phyloP scores from a whole-genome alignment of 176 grass and related monocot species.

The Carex cristatella region DNA sequence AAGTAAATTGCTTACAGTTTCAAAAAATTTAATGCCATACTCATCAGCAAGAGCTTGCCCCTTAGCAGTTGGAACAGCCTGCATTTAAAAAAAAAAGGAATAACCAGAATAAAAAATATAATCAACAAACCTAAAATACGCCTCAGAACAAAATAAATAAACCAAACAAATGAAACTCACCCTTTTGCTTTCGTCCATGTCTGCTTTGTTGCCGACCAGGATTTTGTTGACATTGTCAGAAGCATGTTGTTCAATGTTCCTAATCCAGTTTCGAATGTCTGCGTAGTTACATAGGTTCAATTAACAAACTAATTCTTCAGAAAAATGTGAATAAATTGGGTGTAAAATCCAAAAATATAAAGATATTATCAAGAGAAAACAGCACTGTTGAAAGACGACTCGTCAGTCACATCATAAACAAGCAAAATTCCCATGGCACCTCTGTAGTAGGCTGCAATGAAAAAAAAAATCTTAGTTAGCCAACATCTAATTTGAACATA shows the following conservation, averaged over 20 bases:
- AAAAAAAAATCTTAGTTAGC: constrained; percentile 1
- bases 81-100: constrained; percentile 12
- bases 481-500: background rate
- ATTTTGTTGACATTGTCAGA: constrained; percentile 99
- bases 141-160: constrained; percentile 15
- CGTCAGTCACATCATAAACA: constrained; percentile 94
- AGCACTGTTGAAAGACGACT: constrained; percentile 96
- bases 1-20: constrained; percentile 65
- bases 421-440: constrained; percentile 97
- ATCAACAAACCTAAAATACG: background rate
- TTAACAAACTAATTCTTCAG: constrained; percentile 17
- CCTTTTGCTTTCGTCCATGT: constrained; percentile 98
- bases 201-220: constrained; percentile 92
- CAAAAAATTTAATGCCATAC: constrained; percentile 95
- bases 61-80: constrained; percentile 94
- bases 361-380: constrained; percentile 26
- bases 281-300: constrained; percentile 15
- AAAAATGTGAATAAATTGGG: constrained; percentile 2
- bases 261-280: constrained; percentile 98
- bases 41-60: constrained; percentile 94
- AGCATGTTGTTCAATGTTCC: constrained; percentile 95
- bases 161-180: constrained; percentile 23
- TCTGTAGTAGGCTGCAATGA: constrained; percentile 76
- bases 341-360: background rate
- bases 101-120: constrained; percentile 11